Base-by-base conservation (phyloP, 805 yeast species). In the Citeromyces matritensis region DNA sequence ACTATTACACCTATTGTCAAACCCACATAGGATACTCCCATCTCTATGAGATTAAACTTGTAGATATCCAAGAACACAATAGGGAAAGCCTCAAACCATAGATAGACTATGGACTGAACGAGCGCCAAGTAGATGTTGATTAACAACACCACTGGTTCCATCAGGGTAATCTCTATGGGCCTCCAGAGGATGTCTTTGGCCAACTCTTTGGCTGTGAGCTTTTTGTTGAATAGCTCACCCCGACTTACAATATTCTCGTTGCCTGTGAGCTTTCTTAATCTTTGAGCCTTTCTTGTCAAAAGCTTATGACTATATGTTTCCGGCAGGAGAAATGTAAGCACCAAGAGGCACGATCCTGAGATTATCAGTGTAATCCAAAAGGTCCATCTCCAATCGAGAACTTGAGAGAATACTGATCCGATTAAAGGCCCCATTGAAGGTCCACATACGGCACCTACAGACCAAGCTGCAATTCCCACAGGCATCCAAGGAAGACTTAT, bases 1-100 rank as follows among this genome's bases (percentile, higher is more conserved):
- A 62, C 14, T 4, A 46, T 12, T 23, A 59, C 52, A 24, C 81
- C 80, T 23, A 66, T 54, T 31, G 59, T 42, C 25, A 65, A 47
- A 10, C 69, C 56, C 26, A 67, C 29, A 46, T 58, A 74, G 1
- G 74, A 48, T 3, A 57, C 48, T 12, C 77, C 73, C 21, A 48
- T 37, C 32, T 64, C 69, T 19, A 69, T 56, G 15, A 57, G 41
- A 4, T 67, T 58, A 47, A 73, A 73, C 21, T 55, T 42, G 39
- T 68, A 57, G 14, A 56, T 42, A 2, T 57, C 65, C 6, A 37
- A 34, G 37, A 63, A 74, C 3, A 68, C 71, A 24, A 72, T 53
- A 7, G 82, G 81, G 49, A 69, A 69, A 5, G 70, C 72, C 47
- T 74, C 80, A 41, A 73, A 69, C 57, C 68, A 73, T 13, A 70